phyloP scores from a whole-genome alignment of 345 rosid species.

The Sonneratia caseolaris region DNA sequence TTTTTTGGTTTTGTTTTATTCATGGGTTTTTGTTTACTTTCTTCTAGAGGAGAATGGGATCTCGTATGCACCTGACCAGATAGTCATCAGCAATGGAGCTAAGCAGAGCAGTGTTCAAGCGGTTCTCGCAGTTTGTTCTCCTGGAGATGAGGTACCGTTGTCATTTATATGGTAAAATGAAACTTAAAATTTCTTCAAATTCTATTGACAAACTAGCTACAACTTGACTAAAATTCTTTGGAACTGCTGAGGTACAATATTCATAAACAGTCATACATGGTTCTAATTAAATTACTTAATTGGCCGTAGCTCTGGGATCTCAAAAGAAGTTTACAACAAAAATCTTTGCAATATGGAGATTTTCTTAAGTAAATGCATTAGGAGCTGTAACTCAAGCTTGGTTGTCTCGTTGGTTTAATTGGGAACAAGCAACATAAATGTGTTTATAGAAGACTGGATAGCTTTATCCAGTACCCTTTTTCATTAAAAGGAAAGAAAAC shows the following conservation, averaged over 20 bases:
- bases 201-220: neutral
- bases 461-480: no score
- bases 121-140: slow-evolving; percentile 82
- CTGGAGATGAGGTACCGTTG: slow-evolving; percentile 80
- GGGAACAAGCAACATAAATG: neutral
- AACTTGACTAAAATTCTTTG: neutral
- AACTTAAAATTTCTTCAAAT: neutral
- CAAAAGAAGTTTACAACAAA: no score
- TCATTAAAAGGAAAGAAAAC: no score
- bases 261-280: no score
- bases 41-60: slow-evolving; percentile 77
- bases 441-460: no score
- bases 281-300: no score
- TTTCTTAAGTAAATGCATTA: neutral
- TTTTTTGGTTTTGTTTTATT: neutral
- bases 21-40: neutral
- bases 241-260: neutral
- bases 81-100: slow-evolving; percentile 94
- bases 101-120: slow-evolving; percentile 81
- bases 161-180: neutral
- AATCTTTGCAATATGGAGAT: no score
- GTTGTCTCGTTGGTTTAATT: no score
- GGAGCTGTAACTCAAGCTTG: no score
- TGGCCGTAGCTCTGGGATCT: no score
- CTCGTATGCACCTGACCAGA: slow-evolving; percentile 68